These are phyloP conservation scores for Phytophthora constricta DNA, from an alignment of 352 stramenopile genomes.

Conservation along the genomic window DNA sequence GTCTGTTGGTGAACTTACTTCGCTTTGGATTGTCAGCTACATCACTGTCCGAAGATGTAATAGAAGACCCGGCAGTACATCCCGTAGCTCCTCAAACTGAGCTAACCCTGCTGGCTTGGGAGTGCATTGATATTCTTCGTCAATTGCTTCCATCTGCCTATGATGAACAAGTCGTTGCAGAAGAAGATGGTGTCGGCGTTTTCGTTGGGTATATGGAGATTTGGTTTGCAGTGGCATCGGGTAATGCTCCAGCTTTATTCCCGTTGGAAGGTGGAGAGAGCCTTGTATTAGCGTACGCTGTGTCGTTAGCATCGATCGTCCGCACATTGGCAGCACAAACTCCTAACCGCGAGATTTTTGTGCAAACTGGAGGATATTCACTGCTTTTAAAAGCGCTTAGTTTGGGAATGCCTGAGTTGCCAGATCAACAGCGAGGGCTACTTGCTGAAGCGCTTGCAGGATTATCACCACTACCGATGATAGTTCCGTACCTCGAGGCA, in stretches of 20 bases:
- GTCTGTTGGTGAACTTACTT: conserved; percentile 48
- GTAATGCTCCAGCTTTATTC: conserved; percentile 12
- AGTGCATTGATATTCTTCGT: conserved; percentile 53
- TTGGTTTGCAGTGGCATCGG: conserved; percentile 35
- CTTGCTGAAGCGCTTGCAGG: conserved; percentile 30
- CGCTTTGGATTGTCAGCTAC: conserved; percentile 22
- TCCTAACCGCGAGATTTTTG: conserved; percentile 33
- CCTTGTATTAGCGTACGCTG: conserved; percentile 21
- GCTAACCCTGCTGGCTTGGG: conserved; percentile 30
- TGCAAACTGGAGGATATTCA: conserved; percentile 45
- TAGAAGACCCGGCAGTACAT: background rate
- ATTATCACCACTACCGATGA: conserved; percentile 18
- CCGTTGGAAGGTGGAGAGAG: conserved; percentile 19
- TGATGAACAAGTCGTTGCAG: conserved; percentile 51
- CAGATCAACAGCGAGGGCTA: conserved; percentile 20
- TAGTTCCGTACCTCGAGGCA: conserved; percentile 21
- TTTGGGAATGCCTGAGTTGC: conserved; percentile 18
- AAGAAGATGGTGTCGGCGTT: conserved; percentile 50
- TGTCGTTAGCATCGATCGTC: conserved; percentile 28
- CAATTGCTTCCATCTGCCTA: conserved; percentile 38
- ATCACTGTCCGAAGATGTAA: conserved; percentile 2
- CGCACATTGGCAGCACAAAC: conserved; percentile 26
- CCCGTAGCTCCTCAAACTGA: background rate
- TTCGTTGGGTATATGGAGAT: conserved; percentile 44
- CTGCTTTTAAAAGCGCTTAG: conserved; percentile 44